These are phyloP conservation scores for Ramichloridium luteum DNA, from an alignment of 2,329 filamentous ascomycete species.

Conservation along the genomic window DNA sequence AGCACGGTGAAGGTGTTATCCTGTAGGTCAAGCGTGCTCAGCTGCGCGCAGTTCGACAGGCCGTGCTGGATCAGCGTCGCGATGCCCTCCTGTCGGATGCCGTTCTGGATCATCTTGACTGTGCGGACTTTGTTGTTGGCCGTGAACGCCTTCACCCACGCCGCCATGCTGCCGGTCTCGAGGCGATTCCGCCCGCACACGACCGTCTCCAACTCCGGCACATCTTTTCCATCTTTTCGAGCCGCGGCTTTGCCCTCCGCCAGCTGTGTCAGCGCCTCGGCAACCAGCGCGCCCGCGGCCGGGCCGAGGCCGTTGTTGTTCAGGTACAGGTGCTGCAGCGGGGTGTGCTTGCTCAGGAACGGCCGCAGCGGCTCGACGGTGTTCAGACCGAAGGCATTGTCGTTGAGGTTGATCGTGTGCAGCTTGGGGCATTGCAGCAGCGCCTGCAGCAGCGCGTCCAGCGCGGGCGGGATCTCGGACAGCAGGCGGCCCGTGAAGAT, in stretches of 20 bases:
- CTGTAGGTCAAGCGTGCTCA: conserved; percentile 78
- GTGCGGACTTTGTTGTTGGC: conserved; percentile 68
- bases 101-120: conserved; percentile 97
- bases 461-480: conserved; percentile 82
- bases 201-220: conserved; percentile 85
- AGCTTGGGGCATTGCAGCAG: conserved; percentile 77
- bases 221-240: conserved; percentile 52
- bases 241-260: conserved; percentile 74
- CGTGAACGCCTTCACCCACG: conserved; percentile 80
- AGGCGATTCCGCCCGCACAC: conserved; percentile 92
- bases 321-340: conserved; percentile 84
- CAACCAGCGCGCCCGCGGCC: conserved; percentile 76
- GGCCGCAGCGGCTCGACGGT: conserved; percentile 84
- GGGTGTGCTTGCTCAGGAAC: conserved; percentile 78
- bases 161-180: conserved; percentile 90
- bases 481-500: conserved; percentile 94
- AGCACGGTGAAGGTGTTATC: conserved; percentile 90
- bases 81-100: conserved; percentile 89
- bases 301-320: conserved; percentile 98
- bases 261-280: conserved; percentile 71
- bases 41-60: conserved; percentile 53
- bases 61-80: conserved; percentile 67
- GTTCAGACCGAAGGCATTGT: conserved; percentile 96
- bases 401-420: conserved; percentile 86
- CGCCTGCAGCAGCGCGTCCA: conserved; percentile 72